Percentiles rank a stretch among this genome's conserved stretches.
Conservation (phyloP, 257 asterid species). For the Ajuga chamaepitys region DNA sequence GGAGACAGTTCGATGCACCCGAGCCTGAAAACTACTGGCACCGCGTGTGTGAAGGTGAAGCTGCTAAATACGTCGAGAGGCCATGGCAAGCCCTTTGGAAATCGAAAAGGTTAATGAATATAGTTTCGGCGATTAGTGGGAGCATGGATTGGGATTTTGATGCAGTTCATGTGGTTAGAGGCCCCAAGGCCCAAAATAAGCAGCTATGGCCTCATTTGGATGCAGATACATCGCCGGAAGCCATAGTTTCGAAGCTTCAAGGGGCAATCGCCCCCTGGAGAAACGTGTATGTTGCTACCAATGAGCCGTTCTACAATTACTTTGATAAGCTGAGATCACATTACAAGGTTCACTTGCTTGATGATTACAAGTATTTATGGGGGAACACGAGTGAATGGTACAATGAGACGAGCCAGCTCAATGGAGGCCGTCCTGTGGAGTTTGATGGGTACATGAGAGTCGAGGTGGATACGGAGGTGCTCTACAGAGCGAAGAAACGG, state of each 20-base stretch:
- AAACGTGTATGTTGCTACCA: conserved; percentile 78
- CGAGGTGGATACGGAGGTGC: conserved; percentile 93
- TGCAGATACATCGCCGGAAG: conserved; percentile 82
- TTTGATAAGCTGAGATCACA: conserved; percentile 92
- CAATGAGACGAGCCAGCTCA: conserved; percentile 62
- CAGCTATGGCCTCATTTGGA: conserved; percentile 81
- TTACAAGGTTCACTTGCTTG: conserved; percentile 83
- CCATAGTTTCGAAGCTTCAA: conserved; percentile 58
- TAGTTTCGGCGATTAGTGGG: conserved; percentile 87
- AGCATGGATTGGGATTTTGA: conserved; percentile 99
- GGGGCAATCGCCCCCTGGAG: conserved; percentile 64
- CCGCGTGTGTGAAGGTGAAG: conserved; percentile 90
- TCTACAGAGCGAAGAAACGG: conserved; percentile 66
- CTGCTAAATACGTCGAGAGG: conserved; percentile 67
- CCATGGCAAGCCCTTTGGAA: conserved; percentile 91
- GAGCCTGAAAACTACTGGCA: conserved; percentile 95
- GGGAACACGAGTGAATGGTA: conserved; percentile 87
- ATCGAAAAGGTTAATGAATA: conserved; percentile 86
- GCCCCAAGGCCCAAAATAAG: conserved; percentile 72
- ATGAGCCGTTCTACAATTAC: conserved; percentile 77
- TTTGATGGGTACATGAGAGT: conserved; percentile 95
- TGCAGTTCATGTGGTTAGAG: conserved; percentile 87
- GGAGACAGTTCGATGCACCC: conserved; percentile 71
- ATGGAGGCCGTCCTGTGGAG: conserved; percentile 65
- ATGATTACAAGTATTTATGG: conserved; percentile 78